A percentile compares a stretch with the other conserved stretches of the same genome.
These are phyloP conservation scores for Calonectria pauciramosa DNA, from an alignment of 2,329 filamentous ascomycete species.

Conservation along the genomic window DNA sequence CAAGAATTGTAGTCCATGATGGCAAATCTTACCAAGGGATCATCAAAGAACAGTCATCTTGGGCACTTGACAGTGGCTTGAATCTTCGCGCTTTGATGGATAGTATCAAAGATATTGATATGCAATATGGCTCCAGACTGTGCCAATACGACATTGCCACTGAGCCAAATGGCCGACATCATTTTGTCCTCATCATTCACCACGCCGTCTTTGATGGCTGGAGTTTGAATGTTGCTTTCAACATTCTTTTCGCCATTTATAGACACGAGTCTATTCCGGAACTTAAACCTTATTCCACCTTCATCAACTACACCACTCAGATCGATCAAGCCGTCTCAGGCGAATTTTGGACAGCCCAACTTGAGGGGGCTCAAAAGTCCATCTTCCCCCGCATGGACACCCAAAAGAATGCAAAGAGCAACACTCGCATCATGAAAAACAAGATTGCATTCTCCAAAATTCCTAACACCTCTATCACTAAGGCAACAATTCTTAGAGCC, in stretches of 20 bases:
- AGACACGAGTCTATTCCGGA: background rate
- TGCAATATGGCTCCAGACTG: conserved; percentile 4
- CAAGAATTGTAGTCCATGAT: background rate
- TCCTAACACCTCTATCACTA: background rate
- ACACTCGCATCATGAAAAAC: background rate
- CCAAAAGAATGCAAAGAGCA: background rate
- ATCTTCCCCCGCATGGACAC: background rate
- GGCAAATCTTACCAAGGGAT: background rate
- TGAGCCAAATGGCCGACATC: background rate
- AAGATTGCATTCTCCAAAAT: background rate
- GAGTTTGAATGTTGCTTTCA: conserved; percentile 26
- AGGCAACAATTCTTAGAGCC: conserved; percentile 5
- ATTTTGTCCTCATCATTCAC: conserved; percentile 33
- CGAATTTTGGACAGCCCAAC: background rate
- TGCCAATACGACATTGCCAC: background rate
- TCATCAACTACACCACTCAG: conserved; percentile 2
- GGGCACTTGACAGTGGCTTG: background rate
- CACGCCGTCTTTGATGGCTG: conserved; percentile 43
- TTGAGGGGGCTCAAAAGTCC: background rate
- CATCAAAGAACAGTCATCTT: background rate
- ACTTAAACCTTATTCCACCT: background rate
- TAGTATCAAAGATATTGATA: background rate
- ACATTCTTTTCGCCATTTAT: background rate
- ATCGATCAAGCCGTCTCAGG: background rate
- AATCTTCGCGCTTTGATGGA: background rate